phyloP scores from a whole-genome alignment of 345 rosid species.

The Eucalyptus pauciflora region DNA sequence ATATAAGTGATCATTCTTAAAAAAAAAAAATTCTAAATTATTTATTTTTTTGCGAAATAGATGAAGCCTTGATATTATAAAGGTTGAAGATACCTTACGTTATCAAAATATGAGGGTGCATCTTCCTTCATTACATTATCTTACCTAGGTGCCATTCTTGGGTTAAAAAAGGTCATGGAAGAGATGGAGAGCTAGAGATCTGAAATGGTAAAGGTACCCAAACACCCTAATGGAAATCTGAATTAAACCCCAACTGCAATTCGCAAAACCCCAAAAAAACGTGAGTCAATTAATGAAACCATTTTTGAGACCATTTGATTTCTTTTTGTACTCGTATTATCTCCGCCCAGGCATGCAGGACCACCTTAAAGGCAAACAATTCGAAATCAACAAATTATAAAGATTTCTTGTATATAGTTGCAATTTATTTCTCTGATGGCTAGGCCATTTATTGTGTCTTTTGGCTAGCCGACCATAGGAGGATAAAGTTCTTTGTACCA shows the following conservation, averaged over 20 bases:
- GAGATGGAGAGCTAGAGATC: background rate
- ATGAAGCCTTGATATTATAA: background rate
- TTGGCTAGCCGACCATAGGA: background rate
- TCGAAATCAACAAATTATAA: background rate
- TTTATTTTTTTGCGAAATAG: too few species aligned
- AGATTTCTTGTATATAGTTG: background rate
- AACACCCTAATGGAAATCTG: background rate
- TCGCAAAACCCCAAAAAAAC: background rate
- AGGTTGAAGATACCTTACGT: background rate
- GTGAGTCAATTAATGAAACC: background rate
- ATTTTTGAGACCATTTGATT: background rate
- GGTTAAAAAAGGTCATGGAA: background rate
- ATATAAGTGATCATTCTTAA: too few species aligned
- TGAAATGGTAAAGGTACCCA: background rate
- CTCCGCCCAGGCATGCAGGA: background rate
- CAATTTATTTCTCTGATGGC: background rate
- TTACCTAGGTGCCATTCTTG: background rate
- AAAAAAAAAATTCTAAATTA: too few species aligned
- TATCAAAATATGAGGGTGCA: background rate
- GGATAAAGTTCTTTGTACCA: background rate
- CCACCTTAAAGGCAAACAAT: background rate
- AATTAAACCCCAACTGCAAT: background rate
- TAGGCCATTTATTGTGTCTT: background rate
- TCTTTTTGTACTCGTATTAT: background rate
- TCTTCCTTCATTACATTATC: background rate